Evolutionary conservation across 306 rosid species (phyloP).

Genomic region (Trifolium pratense): DNA sequence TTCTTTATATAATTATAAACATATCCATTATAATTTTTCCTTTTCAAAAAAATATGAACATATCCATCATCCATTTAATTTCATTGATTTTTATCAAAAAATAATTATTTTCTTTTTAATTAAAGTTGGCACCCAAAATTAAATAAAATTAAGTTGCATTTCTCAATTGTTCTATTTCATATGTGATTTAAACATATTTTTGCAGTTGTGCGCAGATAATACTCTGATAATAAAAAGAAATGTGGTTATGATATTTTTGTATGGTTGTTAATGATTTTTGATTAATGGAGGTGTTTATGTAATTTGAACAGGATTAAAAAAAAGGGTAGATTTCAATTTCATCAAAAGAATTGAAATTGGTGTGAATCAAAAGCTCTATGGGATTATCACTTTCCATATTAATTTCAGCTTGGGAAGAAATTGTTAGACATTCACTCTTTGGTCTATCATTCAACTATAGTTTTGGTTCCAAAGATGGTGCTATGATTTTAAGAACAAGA

Average conservation of each 20-base stretch:
- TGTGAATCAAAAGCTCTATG: constrained; percentile 45
- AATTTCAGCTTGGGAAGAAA: constrained; percentile 62
- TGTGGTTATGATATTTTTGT: neutral
- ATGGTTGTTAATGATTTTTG: neutral
- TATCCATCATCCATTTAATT: too few relatives aligned
- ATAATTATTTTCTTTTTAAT: neutral
- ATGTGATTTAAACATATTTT: neutral
- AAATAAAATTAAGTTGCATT: neutral
- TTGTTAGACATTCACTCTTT: constrained; percentile 45
- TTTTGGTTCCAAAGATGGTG: constrained; percentile 54
- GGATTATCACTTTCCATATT: constrained; percentile 69
- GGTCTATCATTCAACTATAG: constrained; percentile 39
- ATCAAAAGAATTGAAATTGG: constrained; percentile 22
- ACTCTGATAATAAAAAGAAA: neutral
- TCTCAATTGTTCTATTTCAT: neutral
- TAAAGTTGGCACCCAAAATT: neutral
- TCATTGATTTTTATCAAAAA: too few relatives aligned
- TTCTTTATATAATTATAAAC: neutral
- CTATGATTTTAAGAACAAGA: constrained; percentile 51
- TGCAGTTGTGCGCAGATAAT: neutral
- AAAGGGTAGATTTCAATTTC: too few relatives aligned
- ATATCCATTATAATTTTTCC: too few relatives aligned
- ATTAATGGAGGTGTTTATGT: neutral
- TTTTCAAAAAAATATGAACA: too few relatives aligned
- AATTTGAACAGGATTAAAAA: constrained; percentile 32